phyloP scores from a whole-genome alignment of 768 basidiomycete species.

The Amanita phalloides region DNA sequence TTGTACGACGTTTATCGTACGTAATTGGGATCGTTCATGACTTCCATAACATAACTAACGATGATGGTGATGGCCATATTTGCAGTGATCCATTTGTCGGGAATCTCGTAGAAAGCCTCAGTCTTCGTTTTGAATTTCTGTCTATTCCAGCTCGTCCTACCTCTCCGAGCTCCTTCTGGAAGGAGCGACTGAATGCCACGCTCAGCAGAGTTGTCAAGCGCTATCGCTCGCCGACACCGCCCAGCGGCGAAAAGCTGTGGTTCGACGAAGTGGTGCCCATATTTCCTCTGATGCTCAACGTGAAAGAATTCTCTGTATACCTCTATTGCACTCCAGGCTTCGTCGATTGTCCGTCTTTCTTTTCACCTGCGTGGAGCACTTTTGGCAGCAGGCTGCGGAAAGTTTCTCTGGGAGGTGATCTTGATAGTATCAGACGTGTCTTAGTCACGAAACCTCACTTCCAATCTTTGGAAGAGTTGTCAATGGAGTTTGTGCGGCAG shows the following conservation, averaged over 20 bases:
- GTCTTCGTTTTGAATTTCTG: slow-evolving; percentile 1
- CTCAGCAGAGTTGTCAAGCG: slow-evolving; percentile 8
- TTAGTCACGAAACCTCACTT: slow-evolving; percentile 21
- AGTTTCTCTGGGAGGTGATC: slow-evolving; percentile 26
- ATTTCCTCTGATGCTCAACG: slow-evolving; percentile 21
- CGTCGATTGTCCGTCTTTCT: slow-evolving; percentile 21
- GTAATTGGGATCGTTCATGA: slow-evolving; percentile 3
- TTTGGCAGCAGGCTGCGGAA: slow-evolving; percentile 25
- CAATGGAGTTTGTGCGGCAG: slow-evolving; percentile 28
- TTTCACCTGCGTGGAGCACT: slow-evolving; percentile 25
- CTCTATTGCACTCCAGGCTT: slow-evolving; percentile 24
- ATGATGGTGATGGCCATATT: no score
- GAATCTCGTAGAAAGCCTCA: slow-evolving; percentile 9
- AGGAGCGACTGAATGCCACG: not conserved
- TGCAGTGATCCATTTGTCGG: slow-evolving; percentile 14
- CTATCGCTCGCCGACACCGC: slow-evolving; percentile 9
- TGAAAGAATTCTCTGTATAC: slow-evolving; percentile 26
- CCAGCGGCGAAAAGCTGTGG: slow-evolving; percentile 4
- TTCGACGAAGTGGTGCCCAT: slow-evolving; percentile 18
- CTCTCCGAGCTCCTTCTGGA: not conserved
- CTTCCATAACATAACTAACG: not conserved
- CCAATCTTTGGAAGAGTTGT: slow-evolving; percentile 21
- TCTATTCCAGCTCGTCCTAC: not conserved
- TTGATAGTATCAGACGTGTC: slow-evolving; percentile 23
- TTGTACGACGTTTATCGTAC: slow-evolving; percentile 11